Evolutionary conservation across 805 yeast species (phyloP).

Genomic region (Tetrapisispora fleetii): DNA sequence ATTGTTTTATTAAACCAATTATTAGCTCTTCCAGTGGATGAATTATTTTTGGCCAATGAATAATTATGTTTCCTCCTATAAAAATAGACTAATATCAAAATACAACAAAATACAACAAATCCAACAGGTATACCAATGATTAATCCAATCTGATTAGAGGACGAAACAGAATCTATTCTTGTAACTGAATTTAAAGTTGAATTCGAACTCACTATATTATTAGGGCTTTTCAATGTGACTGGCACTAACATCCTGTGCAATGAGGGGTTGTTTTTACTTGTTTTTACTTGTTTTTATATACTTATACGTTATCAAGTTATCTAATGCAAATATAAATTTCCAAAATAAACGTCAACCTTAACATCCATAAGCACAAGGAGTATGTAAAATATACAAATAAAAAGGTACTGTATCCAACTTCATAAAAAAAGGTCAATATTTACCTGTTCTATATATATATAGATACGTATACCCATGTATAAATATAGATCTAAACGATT

Average conservation of each 20-base stretch:
- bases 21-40: not conserved
- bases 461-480: not conserved
- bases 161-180: not conserved
- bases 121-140: slow-evolving; percentile 27
- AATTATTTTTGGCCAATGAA: slow-evolving; percentile 5
- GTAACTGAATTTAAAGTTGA: not conserved
- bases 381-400: too few relatives aligned
- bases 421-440: too few relatives aligned
- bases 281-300: too few relatives aligned
- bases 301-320: not conserved
- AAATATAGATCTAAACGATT: not conserved
- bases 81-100: slow-evolving; percentile 12
- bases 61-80: slow-evolving; percentile 7
- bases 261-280: too few relatives aligned
- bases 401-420: too few relatives aligned
- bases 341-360: too few relatives aligned
- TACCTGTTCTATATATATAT: too few relatives aligned
- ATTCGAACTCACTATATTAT: not conserved
- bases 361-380: too few relatives aligned
- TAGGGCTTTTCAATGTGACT: not conserved
- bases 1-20: slow-evolving; percentile 6
- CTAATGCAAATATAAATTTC: too few relatives aligned
- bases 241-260: not conserved
- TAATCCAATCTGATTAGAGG: slow-evolving; percentile 15
- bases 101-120: slow-evolving; percentile 16